phyloP scores from a whole-genome alignment of 1,284 basidiomycete genomes.

The Sanghuangporus weigelae region DNA sequence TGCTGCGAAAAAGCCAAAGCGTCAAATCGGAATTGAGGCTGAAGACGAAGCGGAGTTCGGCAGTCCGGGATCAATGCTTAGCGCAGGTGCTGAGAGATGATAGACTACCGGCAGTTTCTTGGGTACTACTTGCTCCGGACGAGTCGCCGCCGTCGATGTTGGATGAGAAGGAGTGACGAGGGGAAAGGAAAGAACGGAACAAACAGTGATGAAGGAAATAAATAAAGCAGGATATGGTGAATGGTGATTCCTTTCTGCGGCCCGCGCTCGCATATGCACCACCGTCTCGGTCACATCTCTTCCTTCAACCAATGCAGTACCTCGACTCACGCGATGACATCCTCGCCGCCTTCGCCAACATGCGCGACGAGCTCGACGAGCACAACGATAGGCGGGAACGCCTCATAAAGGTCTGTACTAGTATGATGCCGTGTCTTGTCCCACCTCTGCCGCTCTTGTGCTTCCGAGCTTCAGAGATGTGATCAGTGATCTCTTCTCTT shows the following conservation, averaged over 20 bases:
- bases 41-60: no score
- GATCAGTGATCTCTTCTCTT: neutral
- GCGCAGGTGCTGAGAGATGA: no score
- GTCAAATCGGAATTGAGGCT: no score
- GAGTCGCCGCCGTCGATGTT: neutral
- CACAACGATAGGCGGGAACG: slow-evolving; percentile 74
- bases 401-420: slow-evolving; percentile 66
- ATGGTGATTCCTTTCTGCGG: neutral
- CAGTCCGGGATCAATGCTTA: no score
- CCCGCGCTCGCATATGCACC: neutral
- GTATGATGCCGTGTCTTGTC: neutral
- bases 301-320: neutral
- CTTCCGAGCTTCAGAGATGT: slow-evolving; percentile 1
- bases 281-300: neutral
- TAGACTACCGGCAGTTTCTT: no score
- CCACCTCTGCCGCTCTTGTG: neutral
- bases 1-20: no score
- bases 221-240: neutral
- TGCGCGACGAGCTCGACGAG: slow-evolving; percentile 69
- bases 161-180: neutral
- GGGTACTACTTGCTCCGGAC: neutral
- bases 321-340: slow-evolving; percentile 25
- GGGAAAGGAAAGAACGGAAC: neutral
- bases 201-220: neutral
- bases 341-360: slow-evolving; percentile 45